Conservation (phyloP, 2,329 filamentous ascomycete genomes). For the Ceratocystis destructans region DNA sequence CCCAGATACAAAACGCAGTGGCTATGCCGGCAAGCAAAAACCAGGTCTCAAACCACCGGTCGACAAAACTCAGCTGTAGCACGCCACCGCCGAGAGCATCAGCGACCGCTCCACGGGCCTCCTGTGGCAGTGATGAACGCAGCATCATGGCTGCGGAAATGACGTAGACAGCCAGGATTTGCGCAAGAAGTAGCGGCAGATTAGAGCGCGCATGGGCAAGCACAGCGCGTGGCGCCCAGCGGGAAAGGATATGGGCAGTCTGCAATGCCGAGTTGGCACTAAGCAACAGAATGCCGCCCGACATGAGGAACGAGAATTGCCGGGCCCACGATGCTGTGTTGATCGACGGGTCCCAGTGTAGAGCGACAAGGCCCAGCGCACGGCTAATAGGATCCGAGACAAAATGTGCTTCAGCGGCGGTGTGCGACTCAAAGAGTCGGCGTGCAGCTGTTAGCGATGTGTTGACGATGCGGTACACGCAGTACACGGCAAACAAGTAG, state of each 20-base stretch:
- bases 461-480: conserved; percentile 66
- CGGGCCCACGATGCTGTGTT: conserved; percentile 74
- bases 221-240: conserved; percentile 59
- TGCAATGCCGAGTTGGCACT: conserved; percentile 75
- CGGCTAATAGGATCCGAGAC: conserved; percentile 64
- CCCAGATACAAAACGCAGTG: conserved; percentile 59
- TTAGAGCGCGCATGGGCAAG: conserved; percentile 63
- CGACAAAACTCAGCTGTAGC: conserved; percentile 41
- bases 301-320: conserved; percentile 76
- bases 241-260: conserved; percentile 68
- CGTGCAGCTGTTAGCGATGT: conserved; percentile 55
- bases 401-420: conserved; percentile 22
- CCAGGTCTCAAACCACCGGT: conserved; percentile 80
- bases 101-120: conserved; percentile 63
- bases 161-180: conserved; percentile 74
- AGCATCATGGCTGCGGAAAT: conserved; percentile 67
- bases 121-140: conserved; percentile 47
- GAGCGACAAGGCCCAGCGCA: conserved; percentile 62
- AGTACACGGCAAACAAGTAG: conserved; percentile 66
- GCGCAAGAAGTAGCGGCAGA: conserved; percentile 62
- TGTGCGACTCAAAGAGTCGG: conserved; percentile 35
- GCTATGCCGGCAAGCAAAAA: conserved; percentile 55
- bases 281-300: conserved; percentile 67
- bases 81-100: conserved; percentile 62
- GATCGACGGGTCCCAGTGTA: conserved; percentile 70